Conservation (phyloP, 345 rosid species). For the Arabis hirsuta region DNA sequence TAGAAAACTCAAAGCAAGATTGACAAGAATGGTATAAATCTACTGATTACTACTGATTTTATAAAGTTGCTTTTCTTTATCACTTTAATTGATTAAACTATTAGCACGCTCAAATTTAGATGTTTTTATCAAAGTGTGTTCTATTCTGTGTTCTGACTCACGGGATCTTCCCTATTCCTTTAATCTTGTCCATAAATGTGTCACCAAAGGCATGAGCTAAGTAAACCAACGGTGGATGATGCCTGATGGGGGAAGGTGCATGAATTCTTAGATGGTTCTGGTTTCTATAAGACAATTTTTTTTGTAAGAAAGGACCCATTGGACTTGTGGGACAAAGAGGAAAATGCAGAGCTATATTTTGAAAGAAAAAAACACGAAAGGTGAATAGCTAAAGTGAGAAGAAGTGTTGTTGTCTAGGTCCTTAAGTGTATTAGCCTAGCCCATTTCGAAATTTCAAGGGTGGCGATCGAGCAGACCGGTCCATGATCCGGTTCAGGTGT, state of each 20-base stretch:
- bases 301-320: slow-evolving; percentile 19
- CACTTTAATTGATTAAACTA: slow-evolving; percentile 41
- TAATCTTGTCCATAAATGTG: slow-evolving; percentile 21
- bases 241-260: slow-evolving; percentile 13
- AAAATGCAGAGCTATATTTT: slow-evolving; percentile 18
- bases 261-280: background rate
- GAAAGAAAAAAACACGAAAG: background rate
- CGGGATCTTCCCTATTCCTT: slow-evolving; percentile 23
- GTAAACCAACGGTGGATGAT: slow-evolving; percentile 34
- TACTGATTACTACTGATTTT: slow-evolving; percentile 41
- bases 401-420: slow-evolving; percentile 16
- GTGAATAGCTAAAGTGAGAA: slow-evolving; percentile 24
- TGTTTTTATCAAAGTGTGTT: slow-evolving; percentile 13
- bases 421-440: slow-evolving; percentile 22
- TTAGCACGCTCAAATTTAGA: slow-evolving; percentile 51
- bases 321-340: background rate
- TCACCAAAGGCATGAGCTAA: slow-evolving; percentile 9
- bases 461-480: slow-evolving; percentile 16
- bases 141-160: slow-evolving; percentile 9
- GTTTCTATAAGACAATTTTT: slow-evolving; percentile 28
- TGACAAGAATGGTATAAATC: slow-evolving; percentile 40
- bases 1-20: slow-evolving; percentile 21
- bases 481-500: slow-evolving; percentile 1
- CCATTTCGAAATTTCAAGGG: slow-evolving; percentile 27
- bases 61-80: slow-evolving; percentile 40